Percentiles rank a stretch among this genome's conserved stretches.
phyloP scores from a whole-genome alignment of 176 grass and related monocot species.

The Carex kokanica region DNA sequence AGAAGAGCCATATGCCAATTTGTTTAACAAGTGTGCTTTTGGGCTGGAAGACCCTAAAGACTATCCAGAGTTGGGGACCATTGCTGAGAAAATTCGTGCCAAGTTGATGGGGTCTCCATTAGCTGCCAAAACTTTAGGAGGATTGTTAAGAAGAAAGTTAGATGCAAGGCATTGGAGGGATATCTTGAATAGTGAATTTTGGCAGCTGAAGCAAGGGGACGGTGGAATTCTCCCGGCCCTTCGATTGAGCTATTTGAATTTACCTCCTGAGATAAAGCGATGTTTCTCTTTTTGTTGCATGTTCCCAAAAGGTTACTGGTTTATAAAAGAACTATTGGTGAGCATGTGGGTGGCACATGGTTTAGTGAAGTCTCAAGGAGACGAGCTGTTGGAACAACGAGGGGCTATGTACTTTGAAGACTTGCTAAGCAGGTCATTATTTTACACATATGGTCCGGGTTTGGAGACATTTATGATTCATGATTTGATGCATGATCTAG shows the following conservation, averaged over 20 bases:
- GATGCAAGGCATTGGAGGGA: slow-evolving; percentile 31
- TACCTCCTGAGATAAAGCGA: slow-evolving; percentile 38
- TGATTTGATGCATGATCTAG: slow-evolving; percentile 50
- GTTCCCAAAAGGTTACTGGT: slow-evolving; percentile 34
- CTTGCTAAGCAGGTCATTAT: slow-evolving; percentile 54
- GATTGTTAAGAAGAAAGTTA: slow-evolving; percentile 26
- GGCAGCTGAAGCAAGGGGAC: slow-evolving; percentile 27
- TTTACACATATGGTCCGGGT: slow-evolving; percentile 24
- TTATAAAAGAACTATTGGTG: slow-evolving; percentile 35
- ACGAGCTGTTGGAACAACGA: slow-evolving; percentile 28
- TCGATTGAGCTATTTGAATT: slow-evolving; percentile 42
- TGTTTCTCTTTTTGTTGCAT: slow-evolving; percentile 50
- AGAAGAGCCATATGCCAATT: slow-evolving; percentile 8
- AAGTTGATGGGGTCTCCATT: slow-evolving; percentile 47
- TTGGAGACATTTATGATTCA: slow-evolving; percentile 32
- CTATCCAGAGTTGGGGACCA: slow-evolving; percentile 19
- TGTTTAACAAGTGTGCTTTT: slow-evolving; percentile 43
- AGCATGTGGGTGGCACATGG: slow-evolving; percentile 41
- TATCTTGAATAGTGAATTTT: slow-evolving; percentile 27
- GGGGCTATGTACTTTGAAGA: slow-evolving; percentile 47
- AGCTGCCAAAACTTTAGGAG: slow-evolving; percentile 48
- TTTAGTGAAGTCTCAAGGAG: slow-evolving; percentile 35
- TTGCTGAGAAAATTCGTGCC: slow-evolving; percentile 33
- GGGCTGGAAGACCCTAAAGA: slow-evolving; percentile 16
- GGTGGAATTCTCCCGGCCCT: slow-evolving; percentile 31